Evolutionary conservation across 1,284 basidiomycete genomes (phyloP), one percentile per base, ranked within the genome.

Genomic region (Chondrostereum purpureum): DNA sequence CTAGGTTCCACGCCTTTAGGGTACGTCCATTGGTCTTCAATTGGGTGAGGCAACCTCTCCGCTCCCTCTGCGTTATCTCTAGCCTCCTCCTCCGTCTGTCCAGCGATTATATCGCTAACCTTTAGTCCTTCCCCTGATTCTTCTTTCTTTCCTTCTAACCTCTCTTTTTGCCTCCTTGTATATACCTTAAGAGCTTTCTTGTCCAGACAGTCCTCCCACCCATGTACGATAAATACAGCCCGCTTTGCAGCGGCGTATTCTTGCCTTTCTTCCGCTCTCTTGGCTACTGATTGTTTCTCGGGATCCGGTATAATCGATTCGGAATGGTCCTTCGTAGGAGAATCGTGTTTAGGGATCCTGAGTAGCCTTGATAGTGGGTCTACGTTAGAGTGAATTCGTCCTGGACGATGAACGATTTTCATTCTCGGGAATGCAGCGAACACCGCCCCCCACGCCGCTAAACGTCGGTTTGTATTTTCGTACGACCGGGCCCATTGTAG

Each of bases 21-120:
- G 16, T 40, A 40, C 6, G 39, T 40, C 39, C 39, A 40, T 12
- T 22, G 39, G 23, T 40, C 39, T 5, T 40, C 10, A 8, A 12
- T 8, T 6, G 20, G 39, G 10, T 20, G 11, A 6, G 10, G 6
- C 10, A 11, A 19, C 5, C 10, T 21, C 5, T 19, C 27, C 10
- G n/a, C 11, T n/a, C n/a, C 27, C 27, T 33, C 27, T n/a, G 27
- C 10, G n/a, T 10, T n/a, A n/a, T 33, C n/a, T 33, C 11, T 33
- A 33, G n/a, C n/a, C n/a, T n/a, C n/a, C n/a, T n/a, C n/a, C n/a
- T n/a, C n/a, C n/a, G n/a, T n/a, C n/a, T n/a, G n/a, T n/a, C n/a
- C n/a, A n/a, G n/a, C n/a, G n/a, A n/a, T n/a, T n/a, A n/a, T n/a
- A n/a, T n/a, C n/a, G n/a, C n/a, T n/a, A n/a, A n/a, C n/a, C n/a